Evolutionary conservation across 2,329 filamentous ascomycete species (phyloP).

Genomic region (Trichoderma breve): DNA sequence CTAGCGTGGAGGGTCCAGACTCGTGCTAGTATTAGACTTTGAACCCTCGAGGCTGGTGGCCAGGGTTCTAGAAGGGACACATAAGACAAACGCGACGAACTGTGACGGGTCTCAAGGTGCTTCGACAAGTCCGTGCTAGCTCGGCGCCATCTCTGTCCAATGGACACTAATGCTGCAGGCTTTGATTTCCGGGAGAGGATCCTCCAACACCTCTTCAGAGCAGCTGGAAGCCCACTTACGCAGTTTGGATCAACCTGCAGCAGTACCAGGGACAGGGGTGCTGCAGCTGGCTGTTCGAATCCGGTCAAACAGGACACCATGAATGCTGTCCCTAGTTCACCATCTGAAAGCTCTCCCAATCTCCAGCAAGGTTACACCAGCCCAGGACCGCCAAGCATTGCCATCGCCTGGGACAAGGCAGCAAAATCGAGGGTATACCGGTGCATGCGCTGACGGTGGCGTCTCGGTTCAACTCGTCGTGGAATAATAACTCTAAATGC

Average conservation of each 20-base stretch:
- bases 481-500: slow-evolving; percentile 12
- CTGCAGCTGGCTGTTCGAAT: slow-evolving; percentile 12
- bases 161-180: slow-evolving; percentile 15
- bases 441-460: slow-evolving; percentile 13
- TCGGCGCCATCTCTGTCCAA: slow-evolving; percentile 7
- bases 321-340: neutral
- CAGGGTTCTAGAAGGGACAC: slow-evolving; percentile 19
- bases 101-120: neutral
- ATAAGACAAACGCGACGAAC: neutral
- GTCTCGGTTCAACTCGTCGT: slow-evolving; percentile 13
- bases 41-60: slow-evolving; percentile 1
- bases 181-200: slow-evolving; percentile 20
- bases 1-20: neutral
- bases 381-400: neutral
- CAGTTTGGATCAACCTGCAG: slow-evolving; percentile 20
- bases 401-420: neutral
- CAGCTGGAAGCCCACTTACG: slow-evolving; percentile 17
- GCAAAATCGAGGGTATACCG: neutral
- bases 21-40: slow-evolving; percentile 7
- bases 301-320: neutral
- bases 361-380: slow-evolving; percentile 9
- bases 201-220: slow-evolving; percentile 8
- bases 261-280: slow-evolving; percentile 18
- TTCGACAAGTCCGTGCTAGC: slow-evolving; percentile 3
- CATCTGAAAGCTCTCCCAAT: neutral